Evolutionary conservation across 768 basidiomycete species (phyloP).

Genomic region (Astraeus odoratus): DNA sequence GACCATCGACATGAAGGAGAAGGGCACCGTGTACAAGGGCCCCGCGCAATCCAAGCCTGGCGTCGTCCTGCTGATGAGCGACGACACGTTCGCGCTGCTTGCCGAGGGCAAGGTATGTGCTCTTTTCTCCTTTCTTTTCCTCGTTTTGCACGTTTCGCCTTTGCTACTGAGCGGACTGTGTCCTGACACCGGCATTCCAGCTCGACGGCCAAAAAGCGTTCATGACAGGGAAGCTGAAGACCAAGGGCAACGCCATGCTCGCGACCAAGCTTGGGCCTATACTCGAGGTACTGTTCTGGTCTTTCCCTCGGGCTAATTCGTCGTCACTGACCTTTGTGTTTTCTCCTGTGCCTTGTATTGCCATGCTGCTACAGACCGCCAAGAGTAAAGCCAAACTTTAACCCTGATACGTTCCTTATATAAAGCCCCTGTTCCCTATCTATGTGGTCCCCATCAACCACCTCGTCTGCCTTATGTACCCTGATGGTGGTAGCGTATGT

Average conservation of each 20-base stretch:
- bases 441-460: no score
- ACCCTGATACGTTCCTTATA: no score
- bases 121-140: neutral
- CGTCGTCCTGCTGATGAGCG: slow-evolving; percentile 72
- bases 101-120: slow-evolving; percentile 60
- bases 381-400: slow-evolving; percentile 39
- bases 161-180: neutral
- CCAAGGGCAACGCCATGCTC: slow-evolving; percentile 88
- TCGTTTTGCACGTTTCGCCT: neutral
- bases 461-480: no score
- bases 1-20: slow-evolving; percentile 93
- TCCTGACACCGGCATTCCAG: slow-evolving; percentile 28
- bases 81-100: slow-evolving; percentile 68
- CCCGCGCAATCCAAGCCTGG: slow-evolving; percentile 58
- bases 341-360: neutral
- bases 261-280: slow-evolving; percentile 85
- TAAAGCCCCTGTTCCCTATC: no score
- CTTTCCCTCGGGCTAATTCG: neutral
- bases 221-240: slow-evolving; percentile 93
- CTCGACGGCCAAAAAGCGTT: slow-evolving; percentile 92
- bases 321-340: neutral
- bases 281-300: slow-evolving; percentile 53
- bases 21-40: slow-evolving; percentile 71
- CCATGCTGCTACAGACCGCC: slow-evolving; percentile 17
- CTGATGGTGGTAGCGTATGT: no score